Evolutionary conservation across 2,329 filamentous ascomycete species (phyloP).

Genomic region (Ophiostoma ips): DNA sequence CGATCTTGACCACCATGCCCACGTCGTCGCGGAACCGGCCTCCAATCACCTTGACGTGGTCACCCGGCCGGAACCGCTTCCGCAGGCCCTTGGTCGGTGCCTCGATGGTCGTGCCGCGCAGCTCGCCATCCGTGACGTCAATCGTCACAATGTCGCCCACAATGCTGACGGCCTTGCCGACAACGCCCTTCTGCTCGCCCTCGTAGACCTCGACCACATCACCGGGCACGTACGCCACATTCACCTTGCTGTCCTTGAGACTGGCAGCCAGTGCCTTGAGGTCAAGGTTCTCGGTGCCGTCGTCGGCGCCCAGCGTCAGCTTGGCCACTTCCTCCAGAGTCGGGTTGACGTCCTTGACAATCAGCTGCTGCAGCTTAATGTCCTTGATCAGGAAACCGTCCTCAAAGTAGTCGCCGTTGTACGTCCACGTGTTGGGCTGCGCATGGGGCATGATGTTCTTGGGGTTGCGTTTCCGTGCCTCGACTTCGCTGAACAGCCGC

Average conservation of each 20-base stretch:
- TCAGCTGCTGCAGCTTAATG: slow-evolving; percentile 74
- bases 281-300: slow-evolving; percentile 88
- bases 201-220: slow-evolving; percentile 95
- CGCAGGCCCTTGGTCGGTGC: slow-evolving; percentile 84
- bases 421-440: slow-evolving; percentile 69
- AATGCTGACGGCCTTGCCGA: slow-evolving; percentile 73
- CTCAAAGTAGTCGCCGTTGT: slow-evolving; percentile 78
- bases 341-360: slow-evolving; percentile 83
- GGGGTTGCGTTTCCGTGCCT: slow-evolving; percentile 78
- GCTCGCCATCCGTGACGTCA: slow-evolving; percentile 66
- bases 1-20: slow-evolving; percentile 90
- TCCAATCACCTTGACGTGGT: slow-evolving; percentile 97
- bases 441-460: slow-evolving; percentile 49
- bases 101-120: slow-evolving; percentile 75
- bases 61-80: slow-evolving; percentile 84
- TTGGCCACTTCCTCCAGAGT: slow-evolving; percentile 90
- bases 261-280: slow-evolving; percentile 81
- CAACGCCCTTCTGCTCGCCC: slow-evolving; percentile 84
- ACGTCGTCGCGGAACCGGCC: slow-evolving; percentile 91
- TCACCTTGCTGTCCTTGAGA: slow-evolving; percentile 68
- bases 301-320: slow-evolving; percentile 77
- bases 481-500: slow-evolving; percentile 80
- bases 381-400: slow-evolving; percentile 91
- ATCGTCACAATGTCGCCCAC: slow-evolving; percentile 87
- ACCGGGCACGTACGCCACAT: slow-evolving; percentile 76